Evolutionary conservation across 805 yeast genomes (phyloP), one percentile per base, ranked within the genome.

Genomic region (Nakazawaea pomicola): DNA sequence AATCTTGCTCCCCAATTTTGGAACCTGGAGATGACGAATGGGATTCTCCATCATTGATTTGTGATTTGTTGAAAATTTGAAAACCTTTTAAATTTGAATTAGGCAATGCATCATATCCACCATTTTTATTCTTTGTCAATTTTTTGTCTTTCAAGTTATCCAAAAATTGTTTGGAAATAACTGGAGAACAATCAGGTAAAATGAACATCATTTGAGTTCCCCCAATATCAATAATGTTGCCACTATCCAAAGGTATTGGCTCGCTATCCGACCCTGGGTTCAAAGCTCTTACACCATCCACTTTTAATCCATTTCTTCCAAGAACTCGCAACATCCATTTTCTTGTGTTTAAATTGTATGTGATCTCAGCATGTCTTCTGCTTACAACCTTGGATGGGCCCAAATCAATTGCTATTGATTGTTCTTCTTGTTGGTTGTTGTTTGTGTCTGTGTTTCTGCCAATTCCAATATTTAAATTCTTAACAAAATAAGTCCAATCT

Each of bases 181-280:
- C 65, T 3, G 96, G 96, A 10, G 78, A 77, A 4, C 86, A 79
- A 58, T 90, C 97, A 2, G 99, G 99, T 49, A 93, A 68, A 29
- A 93, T 93, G 57, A 93, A 93, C 95, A 93, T 91, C 98, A 93
- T 93, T 62, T 93, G 98, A 9, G 96, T 89, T 5, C 97, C 97
- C 14, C 98, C 98, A 34, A 93, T 80, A 54, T 93, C 99, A 43
- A 93, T 63, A 14, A 93, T 78, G 31, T 91, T 85, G n/a, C 99
- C 99, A 2, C 95, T 82, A 39, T 74, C 72, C 42, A 93, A 70
- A 10, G 80, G 72, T 11, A 81, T 72, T 3, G 79, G 68, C 4
- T 66, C 51, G 5, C 64, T 60, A 30, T 62, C 51, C 4, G 71
- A 61, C 4, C 80, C 82, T 24, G 73, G 38, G 46, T 24, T 32